Evolutionary conservation across 208 protist species (phyloP).

Genomic region (Crithidia bombi): DNA sequence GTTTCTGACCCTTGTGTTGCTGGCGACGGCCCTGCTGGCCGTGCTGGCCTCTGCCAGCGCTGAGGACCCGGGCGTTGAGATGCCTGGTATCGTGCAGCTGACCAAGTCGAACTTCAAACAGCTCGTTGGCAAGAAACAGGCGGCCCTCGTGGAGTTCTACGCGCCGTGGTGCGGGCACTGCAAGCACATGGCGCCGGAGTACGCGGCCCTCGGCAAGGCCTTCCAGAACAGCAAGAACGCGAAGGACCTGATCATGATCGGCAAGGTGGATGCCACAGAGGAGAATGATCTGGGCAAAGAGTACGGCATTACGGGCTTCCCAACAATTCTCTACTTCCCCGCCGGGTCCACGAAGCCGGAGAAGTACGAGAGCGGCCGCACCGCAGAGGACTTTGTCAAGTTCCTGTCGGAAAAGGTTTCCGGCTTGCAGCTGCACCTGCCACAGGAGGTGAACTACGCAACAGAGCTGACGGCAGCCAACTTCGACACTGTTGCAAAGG

Average conservation of each 20-base stretch:
- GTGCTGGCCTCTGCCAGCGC: slow-evolving; percentile 13
- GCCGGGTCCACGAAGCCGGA: slow-evolving; percentile 38
- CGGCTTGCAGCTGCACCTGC: slow-evolving; percentile 32
- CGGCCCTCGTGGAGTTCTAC: slow-evolving; percentile 86
- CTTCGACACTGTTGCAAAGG: slow-evolving; percentile 46
- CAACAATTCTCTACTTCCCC: slow-evolving; percentile 83
- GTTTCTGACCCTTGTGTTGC: slow-evolving; percentile 7
- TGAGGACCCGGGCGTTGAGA: slow-evolving; percentile 33
- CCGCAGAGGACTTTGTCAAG: slow-evolving; percentile 36
- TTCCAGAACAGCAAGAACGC: slow-evolving; percentile 25
- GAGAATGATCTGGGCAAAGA: slow-evolving; percentile 43
- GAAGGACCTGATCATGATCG: slow-evolving; percentile 56
- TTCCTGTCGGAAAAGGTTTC: slow-evolving; percentile 45
- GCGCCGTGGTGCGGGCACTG: slow-evolving; percentile 90
- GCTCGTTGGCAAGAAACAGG: slow-evolving; percentile 48
- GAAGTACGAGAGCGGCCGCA: slow-evolving; percentile 46
- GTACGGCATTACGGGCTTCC: slow-evolving; percentile 59
- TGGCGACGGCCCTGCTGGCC: slow-evolving; percentile 20
- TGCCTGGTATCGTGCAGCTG: slow-evolving; percentile 52
- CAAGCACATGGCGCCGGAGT: slow-evolving; percentile 61
- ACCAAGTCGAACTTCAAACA: slow-evolving; percentile 59
- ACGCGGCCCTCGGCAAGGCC: slow-evolving; percentile 41
- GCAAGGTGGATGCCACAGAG: slow-evolving; percentile 63
- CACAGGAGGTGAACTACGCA: slow-evolving; percentile 31
- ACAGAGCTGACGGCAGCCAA: slow-evolving; percentile 42